Percentiles rank a stretch among this genome's conserved stretches.
Evolutionary conservation across 768 basidiomycete genomes (phyloP).

Genomic region (Russula foetens): DNA sequence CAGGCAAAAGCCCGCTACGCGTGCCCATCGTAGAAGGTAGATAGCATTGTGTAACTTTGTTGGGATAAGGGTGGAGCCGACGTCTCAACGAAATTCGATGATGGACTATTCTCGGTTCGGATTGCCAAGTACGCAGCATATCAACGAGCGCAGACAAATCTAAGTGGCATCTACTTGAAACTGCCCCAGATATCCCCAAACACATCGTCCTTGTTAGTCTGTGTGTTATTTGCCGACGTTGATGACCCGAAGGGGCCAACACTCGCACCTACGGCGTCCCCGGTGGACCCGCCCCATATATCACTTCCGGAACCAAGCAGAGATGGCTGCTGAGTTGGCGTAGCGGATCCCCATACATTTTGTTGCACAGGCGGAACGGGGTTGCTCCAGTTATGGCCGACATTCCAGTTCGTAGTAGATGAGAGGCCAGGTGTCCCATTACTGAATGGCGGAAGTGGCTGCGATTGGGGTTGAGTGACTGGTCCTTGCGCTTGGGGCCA

Average conservation of each 20-base stretch:
- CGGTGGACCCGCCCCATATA: constrained; percentile 45
- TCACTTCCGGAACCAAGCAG: constrained; percentile 37
- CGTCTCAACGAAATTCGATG: background rate
- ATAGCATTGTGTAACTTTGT: background rate
- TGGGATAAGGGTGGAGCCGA: background rate
- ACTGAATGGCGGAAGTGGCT: constrained; percentile 11
- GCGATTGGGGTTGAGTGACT: constrained; percentile 3
- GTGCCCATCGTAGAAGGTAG: no score
- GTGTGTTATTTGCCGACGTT: constrained; percentile 24
- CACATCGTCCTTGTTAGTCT: constrained; percentile 56
- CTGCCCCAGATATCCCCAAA: constrained; percentile 83
- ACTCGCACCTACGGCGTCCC: constrained; percentile 18
- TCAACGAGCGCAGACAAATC: background rate
- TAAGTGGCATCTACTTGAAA: constrained; percentile 46
- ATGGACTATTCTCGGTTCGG: background rate
- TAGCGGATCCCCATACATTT: constrained; percentile 30
- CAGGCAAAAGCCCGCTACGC: background rate
- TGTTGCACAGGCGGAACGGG: constrained; percentile 24
- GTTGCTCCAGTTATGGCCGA: constrained; percentile 52
- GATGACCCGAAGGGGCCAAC: constrained; percentile 32
- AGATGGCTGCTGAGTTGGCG: constrained; percentile 27
- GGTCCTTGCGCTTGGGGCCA: constrained; percentile 19
- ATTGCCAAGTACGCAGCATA: background rate
- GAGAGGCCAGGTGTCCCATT: constrained; percentile 33
- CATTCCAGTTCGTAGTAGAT: constrained; percentile 59